Base-by-base conservation (phyloP, 306 rosid species). In the Rubus idaeus region DNA sequence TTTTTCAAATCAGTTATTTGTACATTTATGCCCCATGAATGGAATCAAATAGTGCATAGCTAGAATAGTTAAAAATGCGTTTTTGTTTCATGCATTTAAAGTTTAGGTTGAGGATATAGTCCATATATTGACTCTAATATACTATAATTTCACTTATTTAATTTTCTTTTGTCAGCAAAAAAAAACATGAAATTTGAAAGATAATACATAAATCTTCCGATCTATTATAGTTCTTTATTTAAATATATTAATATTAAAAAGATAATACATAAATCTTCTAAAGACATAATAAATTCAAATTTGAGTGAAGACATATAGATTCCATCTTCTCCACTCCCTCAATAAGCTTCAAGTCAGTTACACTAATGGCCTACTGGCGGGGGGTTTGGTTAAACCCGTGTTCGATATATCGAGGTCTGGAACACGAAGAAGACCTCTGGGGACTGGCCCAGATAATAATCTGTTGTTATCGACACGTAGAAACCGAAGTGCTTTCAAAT, bases 301-400 rank as follows among this genome's bases (percentile, higher is more conserved):
- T 1, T 23, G 26, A 23, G 26, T 23, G 26, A 23, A 23, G 26
- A 23, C 1, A 23, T 23, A 30, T 30, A 30, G 35, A 26, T 23
- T 61, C n/a, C 41, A 61, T 26, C 42, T 12, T 30, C 67, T 57
- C 35, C 62, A 56, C 21, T 56, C 9, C n/a, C 9, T 8, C 1
- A 1, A 52, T 10, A 11, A 55, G 0, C 3, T n/a, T 55, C 39
- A 23, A 58, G 40, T 26, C 40, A 12, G 3, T 58, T 58, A 5
- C 66, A 60, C 1, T 3, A 23, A 10, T 60, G 12, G 6, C 41
- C 41, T 60, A 13, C 9, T 35, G n/a, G 9, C 18, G 0, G 67
- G 42, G 42, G 67, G 67, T 35, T 61, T 61, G 12, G n/a, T 61
- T 61, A 61, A 26, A 61, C 66, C 39, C 11, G 66, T 61, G 42